A percentile compares a stretch with the other conserved stretches of the same genome.
Conservation (phyloP, 1,284 basidiomycete genomes). For the Leccinum subrobustum region DNA sequence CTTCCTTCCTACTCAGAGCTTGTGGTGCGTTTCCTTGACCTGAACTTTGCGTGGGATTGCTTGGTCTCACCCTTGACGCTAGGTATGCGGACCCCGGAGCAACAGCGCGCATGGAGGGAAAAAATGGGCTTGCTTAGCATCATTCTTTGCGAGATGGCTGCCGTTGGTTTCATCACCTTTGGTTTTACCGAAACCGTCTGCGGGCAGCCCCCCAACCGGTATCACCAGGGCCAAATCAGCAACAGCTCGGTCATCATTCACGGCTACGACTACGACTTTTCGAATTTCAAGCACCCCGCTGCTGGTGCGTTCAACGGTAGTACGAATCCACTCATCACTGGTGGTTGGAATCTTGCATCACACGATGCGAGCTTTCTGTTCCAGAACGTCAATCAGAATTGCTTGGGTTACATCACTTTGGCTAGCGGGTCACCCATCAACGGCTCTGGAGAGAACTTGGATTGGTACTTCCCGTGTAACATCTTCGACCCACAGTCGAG, state of each 20-base stretch:
- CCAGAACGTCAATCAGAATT: constrained; percentile 87
- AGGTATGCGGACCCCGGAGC: constrained; percentile 91
- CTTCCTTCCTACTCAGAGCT: constrained; percentile 64
- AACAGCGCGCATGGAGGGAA: constrained; percentile 96
- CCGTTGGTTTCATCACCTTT: constrained; percentile 97
- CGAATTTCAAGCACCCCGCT: constrained; percentile 79
- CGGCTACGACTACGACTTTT: constrained; percentile 91
- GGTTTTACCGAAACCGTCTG: constrained; percentile 98
- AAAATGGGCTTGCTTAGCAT: constrained; percentile 93
- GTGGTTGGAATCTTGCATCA: constrained; percentile 75
- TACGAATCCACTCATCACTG: constrained; percentile 81
- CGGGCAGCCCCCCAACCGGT: constrained; percentile 80
- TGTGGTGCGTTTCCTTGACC: constrained; percentile 52
- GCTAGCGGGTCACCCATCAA: constrained; percentile 68
- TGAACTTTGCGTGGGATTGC: not conserved
- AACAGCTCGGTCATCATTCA: constrained; percentile 89
- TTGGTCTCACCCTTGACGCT: constrained; percentile 14
- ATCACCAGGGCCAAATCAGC: constrained; percentile 75
- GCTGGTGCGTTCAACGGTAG: constrained; percentile 72
- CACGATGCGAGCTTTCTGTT: constrained; percentile 94
- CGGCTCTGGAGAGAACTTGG: constrained; percentile 50
- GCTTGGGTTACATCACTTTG: constrained; percentile 74
- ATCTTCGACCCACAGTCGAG: constrained; percentile 71
- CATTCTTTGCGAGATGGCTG: constrained; percentile 82
- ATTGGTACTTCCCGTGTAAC: constrained; percentile 98